Conservation (phyloP, 2,329 filamentous ascomycete species). For the Diaporthe capsici region DNA sequence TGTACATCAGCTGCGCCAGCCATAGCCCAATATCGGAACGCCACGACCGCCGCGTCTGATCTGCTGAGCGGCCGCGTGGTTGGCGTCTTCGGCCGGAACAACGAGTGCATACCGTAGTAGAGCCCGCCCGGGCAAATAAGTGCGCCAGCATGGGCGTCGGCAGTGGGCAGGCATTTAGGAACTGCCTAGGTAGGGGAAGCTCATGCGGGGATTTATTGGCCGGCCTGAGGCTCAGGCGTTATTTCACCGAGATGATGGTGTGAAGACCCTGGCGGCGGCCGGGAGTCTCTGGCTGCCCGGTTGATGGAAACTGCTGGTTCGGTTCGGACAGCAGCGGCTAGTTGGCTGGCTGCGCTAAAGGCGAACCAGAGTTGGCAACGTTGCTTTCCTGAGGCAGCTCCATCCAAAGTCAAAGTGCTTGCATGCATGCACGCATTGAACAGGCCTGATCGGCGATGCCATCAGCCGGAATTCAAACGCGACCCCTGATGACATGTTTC, state of each 20-base stretch:
- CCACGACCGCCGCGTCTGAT: constrained; percentile 33
- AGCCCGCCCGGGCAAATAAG: neutral
- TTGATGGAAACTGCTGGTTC: constrained; percentile 21
- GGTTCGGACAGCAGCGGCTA: constrained; percentile 12
- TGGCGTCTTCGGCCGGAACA: neutral
- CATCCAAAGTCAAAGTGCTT: constrained; percentile 11
- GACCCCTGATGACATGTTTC: neutral
- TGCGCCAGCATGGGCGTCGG: constrained; percentile 17
- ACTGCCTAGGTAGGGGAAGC: neutral
- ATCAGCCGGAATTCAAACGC: constrained; percentile 11
- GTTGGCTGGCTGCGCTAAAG: neutral
- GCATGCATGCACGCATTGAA: constrained; percentile 11
- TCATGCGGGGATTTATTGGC: constrained; percentile 24
- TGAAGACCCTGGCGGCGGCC: constrained; percentile 27
- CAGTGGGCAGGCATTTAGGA: constrained; percentile 23
- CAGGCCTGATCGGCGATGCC: constrained; percentile 17
- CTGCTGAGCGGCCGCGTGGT: constrained; percentile 9
- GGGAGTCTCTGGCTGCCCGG: constrained; percentile 1
- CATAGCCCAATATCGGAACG: constrained; percentile 16
- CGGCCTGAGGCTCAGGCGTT: constrained; percentile 10
- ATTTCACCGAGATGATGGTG: constrained; percentile 35
- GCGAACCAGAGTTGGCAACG: constrained; percentile 27
- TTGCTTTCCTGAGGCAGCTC: neutral
- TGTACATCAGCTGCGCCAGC: constrained; percentile 22
- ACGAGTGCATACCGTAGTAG: neutral